Percentiles rank a stretch among this genome's conserved stretches.
Conservation (phyloP, 2,329 filamentous ascomycete species). For the Leptodontidium sp. region DNA sequence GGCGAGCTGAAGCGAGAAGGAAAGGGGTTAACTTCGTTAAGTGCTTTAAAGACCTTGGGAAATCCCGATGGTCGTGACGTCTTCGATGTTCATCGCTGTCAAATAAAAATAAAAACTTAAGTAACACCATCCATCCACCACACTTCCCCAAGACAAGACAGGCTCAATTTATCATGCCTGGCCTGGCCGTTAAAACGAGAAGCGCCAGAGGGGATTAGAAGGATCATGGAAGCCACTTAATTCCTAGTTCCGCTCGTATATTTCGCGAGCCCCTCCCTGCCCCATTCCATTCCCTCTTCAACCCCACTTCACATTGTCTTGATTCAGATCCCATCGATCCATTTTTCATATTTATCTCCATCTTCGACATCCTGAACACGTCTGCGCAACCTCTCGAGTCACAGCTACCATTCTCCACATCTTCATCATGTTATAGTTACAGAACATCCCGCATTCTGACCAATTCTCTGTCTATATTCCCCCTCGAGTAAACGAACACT, state of each 20-base stretch:
- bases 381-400: constrained; percentile 6
- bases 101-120: neutral
- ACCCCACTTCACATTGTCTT: constrained; percentile 9
- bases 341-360: constrained; percentile 3
- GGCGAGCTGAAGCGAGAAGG: constrained; percentile 6
- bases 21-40: neutral
- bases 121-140: constrained; percentile 1
- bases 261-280: neutral
- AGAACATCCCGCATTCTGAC: neutral
- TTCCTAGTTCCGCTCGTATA: neutral
- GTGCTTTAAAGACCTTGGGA: neutral
- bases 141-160: neutral
- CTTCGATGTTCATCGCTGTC: constrained; percentile 13
- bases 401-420: neutral
- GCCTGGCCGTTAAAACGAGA: neutral
- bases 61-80: constrained; percentile 18
- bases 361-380: neutral
- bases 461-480: neutral
- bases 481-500: constrained; percentile 1
- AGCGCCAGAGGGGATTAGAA: neutral
- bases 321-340: neutral
- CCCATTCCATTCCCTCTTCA: neutral
- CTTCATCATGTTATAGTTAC: constrained; percentile 23
- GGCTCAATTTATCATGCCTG: neutral
- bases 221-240: neutral